Conservation (phyloP, 768 basidiomycete species). For the Lentinula sp. region DNA sequence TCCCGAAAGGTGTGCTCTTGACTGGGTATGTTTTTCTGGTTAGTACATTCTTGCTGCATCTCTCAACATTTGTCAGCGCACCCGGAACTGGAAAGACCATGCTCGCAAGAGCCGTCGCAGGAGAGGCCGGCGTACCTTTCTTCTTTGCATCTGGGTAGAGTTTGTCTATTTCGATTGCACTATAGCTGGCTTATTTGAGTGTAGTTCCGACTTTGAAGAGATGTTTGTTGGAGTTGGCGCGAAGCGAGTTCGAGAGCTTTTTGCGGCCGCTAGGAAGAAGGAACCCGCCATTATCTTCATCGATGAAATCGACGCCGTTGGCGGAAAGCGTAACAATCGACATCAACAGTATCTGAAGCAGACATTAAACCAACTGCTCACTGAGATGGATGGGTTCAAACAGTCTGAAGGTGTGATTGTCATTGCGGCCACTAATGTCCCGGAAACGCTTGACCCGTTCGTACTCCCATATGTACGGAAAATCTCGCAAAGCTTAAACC, state of each 20-base stretch:
- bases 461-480: conserved; percentile 18
- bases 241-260: conserved; percentile 91
- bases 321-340: conserved; percentile 77
- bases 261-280: conserved; percentile 89
- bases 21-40: conserved; percentile 47
- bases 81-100: conserved; percentile 98
- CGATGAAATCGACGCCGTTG: conserved; percentile 92
- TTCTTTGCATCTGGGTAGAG: conserved; percentile 88
- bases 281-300: conserved; percentile 98
- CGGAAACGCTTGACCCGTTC: conserved; percentile 86
- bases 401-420: conserved; percentile 93
- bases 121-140: conserved; percentile 97
- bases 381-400: conserved; percentile 96
- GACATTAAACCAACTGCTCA: conserved; percentile 92
- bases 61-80: conserved; percentile 30
- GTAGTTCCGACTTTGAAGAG: conserved; percentile 91
- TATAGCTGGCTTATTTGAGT: conserved; percentile 8
- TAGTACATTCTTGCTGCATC: not conserved
- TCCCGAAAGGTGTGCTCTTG: conserved; percentile 89
- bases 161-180: conserved; percentile 2
- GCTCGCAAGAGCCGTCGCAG: conserved; percentile 95
- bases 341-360: conserved; percentile 91
- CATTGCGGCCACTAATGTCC: conserved; percentile 97
- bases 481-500: conserved; percentile 4
- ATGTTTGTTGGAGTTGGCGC: conserved; percentile 97